These are phyloP conservation scores for Rosa multiflora DNA, from an alignment of 306 rosid genomes.

Conservation along the genomic window DNA sequence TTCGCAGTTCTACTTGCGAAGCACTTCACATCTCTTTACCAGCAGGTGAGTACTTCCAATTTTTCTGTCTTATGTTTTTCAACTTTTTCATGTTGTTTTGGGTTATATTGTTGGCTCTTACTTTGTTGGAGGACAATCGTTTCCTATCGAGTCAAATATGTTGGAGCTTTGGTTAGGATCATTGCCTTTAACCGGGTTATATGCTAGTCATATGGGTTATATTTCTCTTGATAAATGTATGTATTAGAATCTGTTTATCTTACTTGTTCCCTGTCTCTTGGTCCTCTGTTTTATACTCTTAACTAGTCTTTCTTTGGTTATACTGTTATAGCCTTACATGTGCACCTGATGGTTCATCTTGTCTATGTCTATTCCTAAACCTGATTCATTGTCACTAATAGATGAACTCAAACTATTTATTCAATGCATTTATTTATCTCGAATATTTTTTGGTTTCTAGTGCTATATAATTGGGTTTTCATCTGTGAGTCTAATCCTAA, in stretches of 20 bases:
- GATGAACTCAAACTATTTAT: neutral
- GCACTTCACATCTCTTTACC: constrained; percentile 75
- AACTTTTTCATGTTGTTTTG: neutral
- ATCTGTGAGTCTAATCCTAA: neutral
- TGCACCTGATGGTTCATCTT: neutral
- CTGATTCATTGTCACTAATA: neutral
- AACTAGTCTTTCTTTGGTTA: neutral
- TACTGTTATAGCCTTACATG: no score
- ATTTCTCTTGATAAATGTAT: no score
- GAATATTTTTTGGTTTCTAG: neutral
- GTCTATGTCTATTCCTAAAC: neutral
- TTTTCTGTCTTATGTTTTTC: neutral
- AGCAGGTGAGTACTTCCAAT: constrained; percentile 47
- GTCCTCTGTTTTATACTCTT: neutral
- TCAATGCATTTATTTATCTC: no score
- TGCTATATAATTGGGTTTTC: neutral
- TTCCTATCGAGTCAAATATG: no score
- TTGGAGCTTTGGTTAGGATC: no score
- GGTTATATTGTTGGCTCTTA: no score
- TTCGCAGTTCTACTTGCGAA: constrained; percentile 83
- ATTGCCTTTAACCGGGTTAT: no score
- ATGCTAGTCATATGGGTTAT: no score
- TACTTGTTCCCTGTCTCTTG: neutral
- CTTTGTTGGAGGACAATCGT: no score
- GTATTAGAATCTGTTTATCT: no score